Evolutionary conservation across 257 asterid genomes (phyloP).

Genomic region (Fraxinus anomala): DNA sequence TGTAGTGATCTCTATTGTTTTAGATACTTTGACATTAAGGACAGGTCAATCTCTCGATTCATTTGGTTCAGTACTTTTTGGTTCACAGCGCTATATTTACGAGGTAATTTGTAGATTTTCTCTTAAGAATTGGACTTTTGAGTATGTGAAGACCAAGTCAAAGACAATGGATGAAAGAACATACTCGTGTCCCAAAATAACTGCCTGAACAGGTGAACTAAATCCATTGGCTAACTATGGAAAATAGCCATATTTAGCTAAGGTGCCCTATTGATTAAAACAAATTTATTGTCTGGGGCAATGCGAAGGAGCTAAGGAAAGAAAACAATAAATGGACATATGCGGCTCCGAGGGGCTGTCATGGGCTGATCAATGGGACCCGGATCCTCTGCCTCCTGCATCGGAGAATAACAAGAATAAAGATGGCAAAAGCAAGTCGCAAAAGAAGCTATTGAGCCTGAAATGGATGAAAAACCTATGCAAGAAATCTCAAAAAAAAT

Average conservation of each 20-base stretch:
- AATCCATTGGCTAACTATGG: background rate
- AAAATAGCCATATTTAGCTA: background rate
- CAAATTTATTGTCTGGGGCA: background rate
- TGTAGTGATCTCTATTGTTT: background rate
- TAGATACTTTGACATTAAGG: background rate
- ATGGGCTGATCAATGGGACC: constrained; percentile 19
- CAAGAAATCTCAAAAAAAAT: constrained; percentile 8
- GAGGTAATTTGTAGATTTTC: background rate
- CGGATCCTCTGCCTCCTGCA: background rate
- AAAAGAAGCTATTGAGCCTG: constrained; percentile 10
- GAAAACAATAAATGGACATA: background rate
- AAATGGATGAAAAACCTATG: constrained; percentile 10
- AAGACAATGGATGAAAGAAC: background rate
- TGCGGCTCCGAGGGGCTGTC: constrained; percentile 13
- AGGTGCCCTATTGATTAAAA: background rate
- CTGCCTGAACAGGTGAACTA: background rate
- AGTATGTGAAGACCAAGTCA: background rate
- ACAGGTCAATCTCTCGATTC: too few relatives aligned
- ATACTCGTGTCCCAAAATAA: background rate
- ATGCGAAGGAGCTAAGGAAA: background rate
- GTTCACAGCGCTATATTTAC: background rate
- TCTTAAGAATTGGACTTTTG: background rate
- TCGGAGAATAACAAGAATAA: background rate
- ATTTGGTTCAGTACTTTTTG: background rate
- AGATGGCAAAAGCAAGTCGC: background rate